Evolutionary conservation across 768 basidiomycete species (phyloP).

Genomic region (Inosperma sp.): DNA sequence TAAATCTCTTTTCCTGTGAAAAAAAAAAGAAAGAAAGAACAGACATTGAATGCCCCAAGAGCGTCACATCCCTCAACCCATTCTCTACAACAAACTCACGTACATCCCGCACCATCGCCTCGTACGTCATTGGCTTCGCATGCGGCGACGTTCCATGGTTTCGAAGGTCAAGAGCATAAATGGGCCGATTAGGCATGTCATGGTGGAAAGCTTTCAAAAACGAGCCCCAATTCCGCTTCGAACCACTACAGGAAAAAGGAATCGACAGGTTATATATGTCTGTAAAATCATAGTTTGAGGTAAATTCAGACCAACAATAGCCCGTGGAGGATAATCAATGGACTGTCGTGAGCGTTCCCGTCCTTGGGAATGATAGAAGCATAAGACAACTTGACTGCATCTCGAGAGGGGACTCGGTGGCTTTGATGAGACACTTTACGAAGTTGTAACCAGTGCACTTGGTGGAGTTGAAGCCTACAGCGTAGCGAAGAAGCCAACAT

Average conservation of each 20-base stretch:
- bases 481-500: too few species aligned
- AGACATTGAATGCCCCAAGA: slow-evolving; percentile 82
- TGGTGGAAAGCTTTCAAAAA: slow-evolving; percentile 71
- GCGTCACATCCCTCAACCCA: slow-evolving; percentile 54
- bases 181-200: slow-evolving; percentile 52
- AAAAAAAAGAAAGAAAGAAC: background rate
- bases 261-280: background rate
- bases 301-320: slow-evolving; percentile 45
- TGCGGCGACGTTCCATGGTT: slow-evolving; percentile 88
- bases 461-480: too few species aligned
- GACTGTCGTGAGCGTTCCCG: slow-evolving; percentile 32
- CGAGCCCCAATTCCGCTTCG: slow-evolving; percentile 86
- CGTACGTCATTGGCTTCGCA: slow-evolving; percentile 65
- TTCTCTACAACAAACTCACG: slow-evolving; percentile 57
- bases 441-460: too few species aligned
- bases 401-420: slow-evolving; percentile 1
- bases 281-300: background rate
- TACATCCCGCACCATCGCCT: slow-evolving; percentile 76
- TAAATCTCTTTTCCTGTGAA: background rate
- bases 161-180: slow-evolving; percentile 81
- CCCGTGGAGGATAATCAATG: slow-evolving; percentile 59
- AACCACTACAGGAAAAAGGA: slow-evolving; percentile 49
- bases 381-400: slow-evolving; percentile 22
- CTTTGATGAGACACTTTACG: slow-evolving; percentile 11
- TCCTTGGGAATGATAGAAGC: slow-evolving; percentile 21